phyloP scores from a whole-genome alignment of 1,284 basidiomycete species.

The Trametes polyzona region DNA sequence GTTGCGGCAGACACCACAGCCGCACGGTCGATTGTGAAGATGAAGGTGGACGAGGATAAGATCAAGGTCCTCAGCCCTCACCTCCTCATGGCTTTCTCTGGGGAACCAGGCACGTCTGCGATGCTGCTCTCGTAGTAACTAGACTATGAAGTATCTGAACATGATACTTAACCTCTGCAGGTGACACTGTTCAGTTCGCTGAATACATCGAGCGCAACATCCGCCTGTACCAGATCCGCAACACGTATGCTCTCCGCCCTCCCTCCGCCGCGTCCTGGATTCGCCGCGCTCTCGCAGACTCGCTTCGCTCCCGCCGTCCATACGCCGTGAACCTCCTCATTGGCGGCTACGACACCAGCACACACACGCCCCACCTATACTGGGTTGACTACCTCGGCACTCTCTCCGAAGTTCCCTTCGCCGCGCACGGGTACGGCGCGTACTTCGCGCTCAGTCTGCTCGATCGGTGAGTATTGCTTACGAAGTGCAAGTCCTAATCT shows the following conservation, averaged over 20 bases:
- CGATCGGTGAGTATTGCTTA: conserved; percentile 65
- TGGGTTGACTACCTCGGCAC: conserved; percentile 98
- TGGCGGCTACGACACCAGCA: conserved; percentile 85
- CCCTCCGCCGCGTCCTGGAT: conserved; percentile 94
- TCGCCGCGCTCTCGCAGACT: conserved; percentile 87
- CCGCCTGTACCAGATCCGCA: conserved; percentile 94
- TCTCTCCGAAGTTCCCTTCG: conserved; percentile 87
- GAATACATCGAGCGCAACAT: conserved; percentile 97
- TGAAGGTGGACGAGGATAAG: conserved; percentile 98
- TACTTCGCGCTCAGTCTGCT: conserved; percentile 93
- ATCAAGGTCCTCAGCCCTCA: conserved; percentile 92
- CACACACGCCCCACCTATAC: conserved; percentile 77
- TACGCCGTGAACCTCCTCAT: conserved; percentile 94
- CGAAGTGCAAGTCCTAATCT: neutral
- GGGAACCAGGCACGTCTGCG: conserved; percentile 78
- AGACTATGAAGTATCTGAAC: too few relatives aligned
- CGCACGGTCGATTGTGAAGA: conserved; percentile 92
- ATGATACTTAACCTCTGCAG: conserved; percentile 46
- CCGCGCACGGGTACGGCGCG: conserved; percentile 93
- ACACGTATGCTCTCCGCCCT: conserved; percentile 88
- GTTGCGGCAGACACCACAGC: conserved; percentile 92
- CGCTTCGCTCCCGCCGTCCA: conserved; percentile 85
- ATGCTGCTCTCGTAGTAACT: neutral
- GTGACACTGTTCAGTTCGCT: conserved; percentile 96
- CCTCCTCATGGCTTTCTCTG: conserved; percentile 94